A percentile compares a stretch with the other conserved stretches of the same genome.
Conservation (phyloP, 2,329 filamentous ascomycete species). For the Fusarium brevicatenulatum region DNA sequence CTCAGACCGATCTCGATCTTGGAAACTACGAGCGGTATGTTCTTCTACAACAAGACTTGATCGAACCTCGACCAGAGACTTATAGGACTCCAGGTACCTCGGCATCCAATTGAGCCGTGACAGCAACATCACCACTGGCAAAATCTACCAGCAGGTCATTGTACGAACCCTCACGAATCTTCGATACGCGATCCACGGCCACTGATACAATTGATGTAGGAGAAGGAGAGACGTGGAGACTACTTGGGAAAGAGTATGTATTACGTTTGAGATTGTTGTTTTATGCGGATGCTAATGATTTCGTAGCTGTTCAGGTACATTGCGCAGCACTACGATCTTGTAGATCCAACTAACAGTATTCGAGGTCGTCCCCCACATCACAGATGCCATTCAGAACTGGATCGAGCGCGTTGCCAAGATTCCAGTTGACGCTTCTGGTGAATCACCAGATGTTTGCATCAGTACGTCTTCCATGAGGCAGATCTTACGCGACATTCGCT, state of each 20-base stretch:
- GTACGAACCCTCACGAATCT: conserved; percentile 53
- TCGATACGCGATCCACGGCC: not conserved
- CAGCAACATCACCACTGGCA: conserved; percentile 97
- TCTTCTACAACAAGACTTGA: not conserved
- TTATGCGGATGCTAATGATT: not conserved
- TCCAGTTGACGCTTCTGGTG: conserved; percentile 84
- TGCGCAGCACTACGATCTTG: not conserved
- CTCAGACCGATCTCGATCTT: conserved; percentile 62
- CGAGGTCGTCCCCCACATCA: conserved; percentile 81
- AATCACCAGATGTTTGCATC: conserved; percentile 91
- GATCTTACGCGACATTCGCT: not conserved
- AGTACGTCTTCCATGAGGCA: conserved; percentile 61
- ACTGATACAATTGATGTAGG: conserved; percentile 43
- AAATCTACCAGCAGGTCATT: conserved; percentile 92
- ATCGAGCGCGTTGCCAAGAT: conserved; percentile 86
- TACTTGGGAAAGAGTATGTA: conserved; percentile 30
- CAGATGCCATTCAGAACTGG: conserved; percentile 86
- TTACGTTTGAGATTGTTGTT: not conserved
- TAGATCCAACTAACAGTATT: not conserved
- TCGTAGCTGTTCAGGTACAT: conserved; percentile 26
- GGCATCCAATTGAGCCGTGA: conserved; percentile 83
- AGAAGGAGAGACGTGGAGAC: conserved; percentile 72
- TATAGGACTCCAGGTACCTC: conserved; percentile 64
- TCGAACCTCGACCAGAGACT: not conserved
- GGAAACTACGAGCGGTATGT: conserved; percentile 64